Percentiles rank a stretch among this genome's conserved stretches.
Conservation (phyloP, 495 filamentous ascomycete genomes). For the Hypoxylon fragiforme region DNA sequence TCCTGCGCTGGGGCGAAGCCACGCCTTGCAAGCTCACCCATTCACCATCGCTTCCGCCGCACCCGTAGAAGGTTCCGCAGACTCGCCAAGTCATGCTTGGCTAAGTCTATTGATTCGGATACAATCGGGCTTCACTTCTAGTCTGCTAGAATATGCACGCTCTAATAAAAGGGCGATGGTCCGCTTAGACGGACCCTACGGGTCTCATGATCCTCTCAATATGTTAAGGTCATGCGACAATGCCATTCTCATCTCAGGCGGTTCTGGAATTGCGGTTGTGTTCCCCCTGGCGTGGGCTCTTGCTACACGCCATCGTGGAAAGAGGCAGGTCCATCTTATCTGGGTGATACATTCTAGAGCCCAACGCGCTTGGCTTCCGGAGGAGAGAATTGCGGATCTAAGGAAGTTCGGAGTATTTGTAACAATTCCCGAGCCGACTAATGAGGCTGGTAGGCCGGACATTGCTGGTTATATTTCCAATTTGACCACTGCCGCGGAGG, state of each 20-base stretch:
- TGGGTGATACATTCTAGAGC: conserved; percentile 58
- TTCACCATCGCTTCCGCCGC: conserved; percentile 63
- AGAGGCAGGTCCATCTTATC: conserved; percentile 54
- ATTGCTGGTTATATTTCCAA: conserved; percentile 43
- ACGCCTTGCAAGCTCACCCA: conserved; percentile 59
- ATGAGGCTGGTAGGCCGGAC: conserved; percentile 56
- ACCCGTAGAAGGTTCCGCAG: conserved; percentile 20
- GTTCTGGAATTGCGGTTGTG: conserved; percentile 64
- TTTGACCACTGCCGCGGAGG: conserved; percentile 29
- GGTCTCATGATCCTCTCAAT: conserved; percentile 41
- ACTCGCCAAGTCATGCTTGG: conserved; percentile 40
- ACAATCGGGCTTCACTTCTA: conserved; percentile 60
- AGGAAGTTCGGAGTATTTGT: conserved; percentile 50
- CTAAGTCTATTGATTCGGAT: conserved; percentile 59
- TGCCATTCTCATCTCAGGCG: conserved; percentile 61
- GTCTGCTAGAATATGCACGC: conserved; percentile 54
- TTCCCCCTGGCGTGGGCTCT: conserved; percentile 56
- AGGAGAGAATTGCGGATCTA: conserved; percentile 49
- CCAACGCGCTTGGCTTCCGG: conserved; percentile 56
- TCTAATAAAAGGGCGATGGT: conserved; percentile 42
- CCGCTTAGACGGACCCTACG: conserved; percentile 62
- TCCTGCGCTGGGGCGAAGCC: conserved; percentile 49
- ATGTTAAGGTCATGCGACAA: conserved; percentile 47
- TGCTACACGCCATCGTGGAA: conserved; percentile 18
- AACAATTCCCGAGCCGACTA: conserved; percentile 55